Conservation (phyloP, 345 rosid species). For the Barbarea vulgaris region DNA sequence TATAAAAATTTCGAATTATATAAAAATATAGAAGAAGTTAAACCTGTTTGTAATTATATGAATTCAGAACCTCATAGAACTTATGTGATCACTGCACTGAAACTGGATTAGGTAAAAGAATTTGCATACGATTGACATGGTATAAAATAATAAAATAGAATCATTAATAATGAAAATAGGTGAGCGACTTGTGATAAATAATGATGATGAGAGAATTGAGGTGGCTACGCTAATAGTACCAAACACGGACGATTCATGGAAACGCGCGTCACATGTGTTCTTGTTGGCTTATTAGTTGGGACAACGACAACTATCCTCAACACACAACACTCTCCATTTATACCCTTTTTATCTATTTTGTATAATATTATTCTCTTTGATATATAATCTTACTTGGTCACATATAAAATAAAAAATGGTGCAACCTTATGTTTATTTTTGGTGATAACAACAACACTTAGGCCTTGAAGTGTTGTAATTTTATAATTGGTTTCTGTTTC, state of each 20-base stretch:
- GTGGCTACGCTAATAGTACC: constrained; percentile 24
- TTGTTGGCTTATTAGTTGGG: constrained; percentile 26
- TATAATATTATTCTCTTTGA: background rate
- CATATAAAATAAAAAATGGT: too few relatives aligned
- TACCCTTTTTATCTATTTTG: background rate
- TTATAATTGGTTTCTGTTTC: too few relatives aligned
- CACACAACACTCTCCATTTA: constrained; percentile 26
- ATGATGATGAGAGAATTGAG: constrained; percentile 13
- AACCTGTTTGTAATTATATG: background rate
- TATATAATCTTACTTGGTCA: background rate
- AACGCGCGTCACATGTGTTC: constrained; percentile 33
- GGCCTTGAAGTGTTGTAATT: background rate
- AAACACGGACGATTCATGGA: constrained; percentile 38
- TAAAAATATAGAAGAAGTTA: background rate
- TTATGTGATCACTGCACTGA: background rate
- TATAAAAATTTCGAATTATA: too few relatives aligned
- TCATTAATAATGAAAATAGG: background rate
- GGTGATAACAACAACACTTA: background rate
- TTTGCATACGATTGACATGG: constrained; percentile 24
- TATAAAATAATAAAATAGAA: background rate
- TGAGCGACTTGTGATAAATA: constrained; percentile 20
- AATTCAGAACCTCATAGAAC: constrained; percentile 7
- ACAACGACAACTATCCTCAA: constrained; percentile 30
- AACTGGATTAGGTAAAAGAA: constrained; percentile 4
- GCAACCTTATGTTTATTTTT: background rate